Conservation (phyloP, 805 yeast species). For the Teunomyces stri region DNA sequence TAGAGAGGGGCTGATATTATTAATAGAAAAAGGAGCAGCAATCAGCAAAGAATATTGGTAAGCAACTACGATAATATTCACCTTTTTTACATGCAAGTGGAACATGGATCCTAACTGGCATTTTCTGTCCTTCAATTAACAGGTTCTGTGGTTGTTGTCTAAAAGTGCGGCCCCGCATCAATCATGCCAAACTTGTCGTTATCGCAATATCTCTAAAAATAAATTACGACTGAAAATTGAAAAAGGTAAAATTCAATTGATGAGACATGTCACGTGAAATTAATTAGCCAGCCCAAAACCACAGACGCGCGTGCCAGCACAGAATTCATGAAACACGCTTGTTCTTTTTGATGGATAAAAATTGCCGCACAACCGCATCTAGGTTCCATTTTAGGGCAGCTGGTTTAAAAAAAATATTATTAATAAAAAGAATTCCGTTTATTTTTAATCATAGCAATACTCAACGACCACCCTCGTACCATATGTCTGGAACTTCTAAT, state of each 20-base stretch:
- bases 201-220: neutral
- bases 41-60: too few species aligned
- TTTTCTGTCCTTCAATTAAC: too few species aligned
- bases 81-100: too few species aligned
- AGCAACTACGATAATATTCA: too few species aligned
- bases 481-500: conserved; percentile 86
- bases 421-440: too few species aligned
- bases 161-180: neutral
- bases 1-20: neutral
- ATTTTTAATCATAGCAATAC: too few species aligned
- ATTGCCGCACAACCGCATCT: neutral
- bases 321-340: neutral
- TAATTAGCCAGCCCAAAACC: neutral
- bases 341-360: neutral
- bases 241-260: too few species aligned
- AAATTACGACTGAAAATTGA: neutral
- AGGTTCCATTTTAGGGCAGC: neutral
- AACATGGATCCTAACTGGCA: neutral
- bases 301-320: neutral
- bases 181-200: neutral
- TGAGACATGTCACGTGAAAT: too few species aligned
- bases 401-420: too few species aligned
- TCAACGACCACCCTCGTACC: conserved; percentile 37
- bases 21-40: too few species aligned
- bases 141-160: neutral